Conservation (phyloP, 1,284 basidiomycete genomes). For the Rhodotorula sp. region DNA sequence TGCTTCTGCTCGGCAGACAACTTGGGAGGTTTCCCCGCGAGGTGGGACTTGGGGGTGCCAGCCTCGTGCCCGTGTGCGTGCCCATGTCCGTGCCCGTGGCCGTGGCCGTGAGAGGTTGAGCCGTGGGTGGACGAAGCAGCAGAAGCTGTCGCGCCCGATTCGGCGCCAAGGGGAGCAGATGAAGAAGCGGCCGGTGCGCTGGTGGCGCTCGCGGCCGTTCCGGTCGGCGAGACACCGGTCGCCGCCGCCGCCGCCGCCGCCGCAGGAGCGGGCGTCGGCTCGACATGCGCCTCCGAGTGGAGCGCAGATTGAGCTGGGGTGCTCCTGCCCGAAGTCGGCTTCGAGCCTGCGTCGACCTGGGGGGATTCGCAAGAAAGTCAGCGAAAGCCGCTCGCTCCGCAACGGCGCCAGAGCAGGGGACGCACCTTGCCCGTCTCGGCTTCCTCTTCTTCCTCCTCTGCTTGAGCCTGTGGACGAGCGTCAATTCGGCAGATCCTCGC, state of each 20-base stretch:
- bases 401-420: not conserved
- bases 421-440: conserved; percentile 28
- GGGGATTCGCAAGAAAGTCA: not conserved
- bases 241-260: not conserved
- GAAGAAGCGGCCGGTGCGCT: not conserved
- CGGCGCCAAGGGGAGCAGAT: not conserved
- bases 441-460: conserved; percentile 34
- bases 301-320: not conserved
- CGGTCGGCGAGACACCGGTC: not conserved
- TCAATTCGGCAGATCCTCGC: not conserved
- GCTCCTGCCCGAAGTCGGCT: not conserved
- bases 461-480: not conserved
- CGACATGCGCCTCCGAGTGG: conserved; percentile 15
- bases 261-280: not conserved
- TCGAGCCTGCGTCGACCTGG: conserved; percentile 3
- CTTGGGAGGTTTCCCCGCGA: conserved; percentile 25
- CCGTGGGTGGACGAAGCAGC: not conserved
- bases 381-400: not conserved
- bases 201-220: not conserved
- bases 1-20: conserved; percentile 79
- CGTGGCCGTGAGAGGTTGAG: not conserved
- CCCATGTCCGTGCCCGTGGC: not conserved
- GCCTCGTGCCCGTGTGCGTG: not conserved
- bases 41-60: conserved; percentile 12
- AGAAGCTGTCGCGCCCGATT: not conserved